A percentile compares a stretch with the other conserved stretches of the same genome.
Conservation (phyloP, 2,329 filamentous ascomycete genomes). For the Calonectria ilicicola region DNA sequence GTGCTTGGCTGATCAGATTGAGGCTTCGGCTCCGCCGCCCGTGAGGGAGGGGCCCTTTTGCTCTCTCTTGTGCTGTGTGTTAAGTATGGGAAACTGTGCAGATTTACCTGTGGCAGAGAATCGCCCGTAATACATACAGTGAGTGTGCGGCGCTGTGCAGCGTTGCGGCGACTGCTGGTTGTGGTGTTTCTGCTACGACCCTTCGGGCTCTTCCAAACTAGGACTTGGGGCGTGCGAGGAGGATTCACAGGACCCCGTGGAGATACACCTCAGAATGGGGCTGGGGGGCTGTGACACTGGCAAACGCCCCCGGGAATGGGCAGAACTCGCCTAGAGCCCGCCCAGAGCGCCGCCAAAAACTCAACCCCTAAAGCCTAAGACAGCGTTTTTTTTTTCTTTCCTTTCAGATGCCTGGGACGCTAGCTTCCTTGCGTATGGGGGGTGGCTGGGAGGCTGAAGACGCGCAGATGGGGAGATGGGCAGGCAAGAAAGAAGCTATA, state of each 20-base stretch:
- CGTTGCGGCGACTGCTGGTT: not conserved
- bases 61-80: not conserved
- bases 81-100: too few species aligned
- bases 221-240: not conserved
- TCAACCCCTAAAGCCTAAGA: not conserved
- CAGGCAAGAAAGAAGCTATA: not conserved
- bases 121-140: not conserved
- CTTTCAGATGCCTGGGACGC: not conserved
- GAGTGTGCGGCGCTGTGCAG: not conserved
- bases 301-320: not conserved
- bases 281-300: not conserved
- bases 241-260: not conserved
- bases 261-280: constrained; percentile 1
- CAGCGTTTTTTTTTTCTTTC: not conserved
- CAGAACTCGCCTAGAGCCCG: not conserved
- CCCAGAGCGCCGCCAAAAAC: not conserved
- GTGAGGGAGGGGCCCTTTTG: not conserved
- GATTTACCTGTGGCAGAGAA: too few species aligned
- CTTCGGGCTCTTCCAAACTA: not conserved
- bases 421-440: not conserved
- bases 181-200: not conserved
- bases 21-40: not conserved
- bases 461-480: not conserved
- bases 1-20: not conserved
- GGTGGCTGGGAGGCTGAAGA: constrained; percentile 10